Evolutionary conservation across 2,329 filamentous ascomycete species (phyloP).

Genomic region (Pseudocercospora pini-densiflorae): DNA sequence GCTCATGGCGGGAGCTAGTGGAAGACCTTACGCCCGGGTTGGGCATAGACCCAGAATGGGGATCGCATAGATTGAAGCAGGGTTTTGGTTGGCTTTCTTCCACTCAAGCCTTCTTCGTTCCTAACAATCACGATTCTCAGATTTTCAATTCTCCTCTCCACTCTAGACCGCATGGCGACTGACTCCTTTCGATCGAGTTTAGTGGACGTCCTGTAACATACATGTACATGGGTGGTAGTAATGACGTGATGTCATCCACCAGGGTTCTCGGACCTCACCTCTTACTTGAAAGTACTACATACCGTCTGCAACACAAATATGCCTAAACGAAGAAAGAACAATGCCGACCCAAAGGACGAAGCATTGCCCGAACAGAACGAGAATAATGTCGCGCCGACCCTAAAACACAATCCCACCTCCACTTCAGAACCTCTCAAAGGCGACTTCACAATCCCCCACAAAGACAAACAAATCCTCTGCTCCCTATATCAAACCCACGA

Average conservation of each 20-base stretch:
- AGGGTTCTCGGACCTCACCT: background rate
- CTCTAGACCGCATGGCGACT: too few relatives aligned
- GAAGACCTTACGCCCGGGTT: constrained; percentile 6
- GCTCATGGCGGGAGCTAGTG: background rate
- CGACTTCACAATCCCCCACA: constrained; percentile 25
- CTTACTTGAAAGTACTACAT: background rate
- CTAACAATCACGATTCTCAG: background rate
- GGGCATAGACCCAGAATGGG: background rate
- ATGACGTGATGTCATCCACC: background rate
- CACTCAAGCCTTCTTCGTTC: background rate
- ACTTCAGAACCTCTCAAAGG: background rate
- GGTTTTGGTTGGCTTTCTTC: too few relatives aligned
- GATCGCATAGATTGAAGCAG: background rate
- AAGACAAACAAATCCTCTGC: constrained; percentile 29
- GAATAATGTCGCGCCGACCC: background rate
- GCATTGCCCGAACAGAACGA: background rate
- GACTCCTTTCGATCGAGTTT: too few relatives aligned
- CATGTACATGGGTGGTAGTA: background rate
- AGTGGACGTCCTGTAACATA: too few relatives aligned
- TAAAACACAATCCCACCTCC: background rate
- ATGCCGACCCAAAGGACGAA: background rate
- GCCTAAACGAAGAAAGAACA: constrained; percentile 1
- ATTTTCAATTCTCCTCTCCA: background rate
- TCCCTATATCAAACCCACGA: constrained; percentile 14
- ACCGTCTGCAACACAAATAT: background rate